Evolutionary conservation across 441 rosid genomes (phyloP).

Genomic region (Arabidopsis hybrid): DNA sequence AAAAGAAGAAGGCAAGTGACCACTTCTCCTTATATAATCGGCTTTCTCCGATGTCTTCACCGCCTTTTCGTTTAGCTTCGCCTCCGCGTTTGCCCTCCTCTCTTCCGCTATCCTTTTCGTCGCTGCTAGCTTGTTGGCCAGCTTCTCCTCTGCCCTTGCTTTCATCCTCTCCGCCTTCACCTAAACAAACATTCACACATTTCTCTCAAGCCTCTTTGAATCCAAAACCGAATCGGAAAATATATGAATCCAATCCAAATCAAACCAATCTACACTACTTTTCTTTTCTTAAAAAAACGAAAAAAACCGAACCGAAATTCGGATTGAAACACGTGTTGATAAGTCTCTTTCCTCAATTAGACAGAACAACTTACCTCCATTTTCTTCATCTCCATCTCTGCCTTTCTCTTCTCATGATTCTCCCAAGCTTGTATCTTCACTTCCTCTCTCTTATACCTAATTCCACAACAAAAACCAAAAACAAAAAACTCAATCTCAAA

Average conservation of each 20-base stretch:
- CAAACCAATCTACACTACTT: too few species aligned
- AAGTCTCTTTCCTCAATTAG: neutral
- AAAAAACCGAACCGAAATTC: neutral
- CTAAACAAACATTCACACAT: constrained; percentile 43
- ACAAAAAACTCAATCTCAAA: neutral
- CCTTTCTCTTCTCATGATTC: constrained; percentile 88
- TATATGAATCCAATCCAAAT: too few species aligned
- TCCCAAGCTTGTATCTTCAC: constrained; percentile 97
- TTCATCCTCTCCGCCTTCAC: constrained; percentile 84
- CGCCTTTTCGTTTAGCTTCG: constrained; percentile 74
- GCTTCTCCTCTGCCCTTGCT: constrained; percentile 80
- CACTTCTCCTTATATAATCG: constrained; percentile 85
- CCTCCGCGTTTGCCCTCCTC: constrained; percentile 86
- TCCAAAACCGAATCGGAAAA: neutral
- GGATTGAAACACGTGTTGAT: neutral
- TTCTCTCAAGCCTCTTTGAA: neutral
- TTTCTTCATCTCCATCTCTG: constrained; percentile 89
- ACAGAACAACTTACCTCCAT: constrained; percentile 62
- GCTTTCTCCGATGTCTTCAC: constrained; percentile 77
- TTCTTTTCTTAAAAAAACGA: too few species aligned
- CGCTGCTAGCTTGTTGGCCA: constrained; percentile 72
- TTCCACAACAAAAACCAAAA: neutral
- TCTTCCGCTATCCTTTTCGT: constrained; percentile 81
- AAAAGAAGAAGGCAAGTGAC: constrained; percentile 80
- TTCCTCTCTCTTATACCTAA: constrained; percentile 88